Base-by-base conservation (phyloP, 805 yeast genomes). In the Kazachstania taianensis region DNA sequence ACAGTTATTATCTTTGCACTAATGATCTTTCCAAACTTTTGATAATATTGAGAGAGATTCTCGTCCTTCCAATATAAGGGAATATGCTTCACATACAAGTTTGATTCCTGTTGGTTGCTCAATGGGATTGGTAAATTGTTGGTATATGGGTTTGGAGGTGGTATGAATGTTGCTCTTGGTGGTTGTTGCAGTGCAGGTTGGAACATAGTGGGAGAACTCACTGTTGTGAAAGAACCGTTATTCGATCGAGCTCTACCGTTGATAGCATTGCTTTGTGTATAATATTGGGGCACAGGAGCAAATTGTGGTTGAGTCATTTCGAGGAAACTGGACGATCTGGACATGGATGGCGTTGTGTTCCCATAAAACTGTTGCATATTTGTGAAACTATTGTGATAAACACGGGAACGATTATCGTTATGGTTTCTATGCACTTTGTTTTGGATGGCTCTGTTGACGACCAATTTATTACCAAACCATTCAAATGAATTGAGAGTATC, bases 61-160 rank as follows among this genome's bases (percentile, higher is more conserved):
- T 69, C 63, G 53, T 81, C 85, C 35, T 62, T 65, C 53, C 78
- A 72, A 4, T 63, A 43, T 9, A 65, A 44, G 5, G 82, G 79
- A 27, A 82, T 57, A 49, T 75, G 74, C 41, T 75, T 79, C 24
- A 82, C 75, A 51, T 81, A 82, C 30, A 82, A 64, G 55, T 82
- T 82, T 5, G 85, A 74, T 46, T 79, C 85, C 52, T 78, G 85
- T 44, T 62, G 70, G 36, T 62, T 68, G 58, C 37, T 62, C 16
- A 49, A 49, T n/a, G 69, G 61, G 14, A 53, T 44, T 3, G 62
- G 60, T n/a, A 55, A 35, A 15, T 33, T 28, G 28, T 38, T 15
- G 27, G 32, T 24, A 20, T 29, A 36, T 2, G 38, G 32, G 28
- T 33, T 30, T 12, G 20, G 20, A 5, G 19, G 18, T 10, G 35